Conservation (phyloP, 352 stramenopile genomes). For the Phytopythium vexans region DNA sequence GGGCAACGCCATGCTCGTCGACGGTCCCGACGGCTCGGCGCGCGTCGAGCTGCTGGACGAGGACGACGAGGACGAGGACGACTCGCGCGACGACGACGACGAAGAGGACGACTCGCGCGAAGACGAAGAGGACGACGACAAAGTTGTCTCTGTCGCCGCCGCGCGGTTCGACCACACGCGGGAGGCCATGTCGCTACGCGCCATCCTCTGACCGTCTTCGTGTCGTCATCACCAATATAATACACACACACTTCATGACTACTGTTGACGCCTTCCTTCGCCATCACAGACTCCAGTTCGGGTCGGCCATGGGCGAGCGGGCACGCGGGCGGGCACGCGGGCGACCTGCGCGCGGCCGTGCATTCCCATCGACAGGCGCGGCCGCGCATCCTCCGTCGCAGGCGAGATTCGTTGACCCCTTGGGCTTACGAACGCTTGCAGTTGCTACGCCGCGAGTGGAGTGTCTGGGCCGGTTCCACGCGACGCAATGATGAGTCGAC, state of each 20-base stretch:
- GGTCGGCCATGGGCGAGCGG: too few species aligned
- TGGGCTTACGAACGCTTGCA: too few species aligned
- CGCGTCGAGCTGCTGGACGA: slow-evolving; percentile 10
- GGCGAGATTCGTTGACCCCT: too few species aligned
- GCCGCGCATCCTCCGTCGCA: too few species aligned
- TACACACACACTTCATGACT: not conserved
- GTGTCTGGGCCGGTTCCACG: too few species aligned
- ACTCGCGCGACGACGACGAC: not conserved
- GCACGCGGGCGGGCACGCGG: too few species aligned
- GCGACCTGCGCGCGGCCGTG: too few species aligned
- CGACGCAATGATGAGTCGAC: too few species aligned
- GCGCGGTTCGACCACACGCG: slow-evolving; percentile 2
- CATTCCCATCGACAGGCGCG: too few species aligned
- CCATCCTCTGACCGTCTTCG: slow-evolving; percentile 1
- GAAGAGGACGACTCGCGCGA: not conserved
- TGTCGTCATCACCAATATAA: not conserved
- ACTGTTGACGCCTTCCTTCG: not conserved
- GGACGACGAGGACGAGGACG: not conserved
- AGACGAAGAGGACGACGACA: not conserved
- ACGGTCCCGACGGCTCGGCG: slow-evolving; percentile 26
- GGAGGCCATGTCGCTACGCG: slow-evolving; percentile 1
- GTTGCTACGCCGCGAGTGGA: too few species aligned
- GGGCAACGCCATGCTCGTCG: slow-evolving; percentile 53
- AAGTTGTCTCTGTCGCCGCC: not conserved
- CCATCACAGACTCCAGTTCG: too few species aligned